Evolutionary conservation across 2,329 filamentous ascomycete genomes (phyloP).

Genomic region (Sclerotinia borealis): DNA sequence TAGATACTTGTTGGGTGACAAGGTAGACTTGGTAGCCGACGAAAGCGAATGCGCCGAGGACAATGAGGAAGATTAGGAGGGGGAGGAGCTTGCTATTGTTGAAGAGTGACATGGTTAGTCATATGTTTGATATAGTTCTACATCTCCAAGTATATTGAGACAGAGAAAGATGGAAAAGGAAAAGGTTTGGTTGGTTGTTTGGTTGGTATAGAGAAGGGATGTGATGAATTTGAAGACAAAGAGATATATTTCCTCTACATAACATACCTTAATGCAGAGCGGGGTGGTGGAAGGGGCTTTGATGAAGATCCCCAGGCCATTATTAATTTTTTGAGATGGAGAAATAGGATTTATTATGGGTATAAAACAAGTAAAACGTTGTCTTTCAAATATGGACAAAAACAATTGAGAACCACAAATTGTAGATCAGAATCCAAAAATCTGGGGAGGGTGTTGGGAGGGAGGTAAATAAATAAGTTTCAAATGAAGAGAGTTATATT

Average conservation of each 20-base stretch:
- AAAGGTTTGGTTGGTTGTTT: not conserved
- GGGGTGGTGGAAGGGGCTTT: conserved; percentile 29
- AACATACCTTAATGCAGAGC: conserved; percentile 31
- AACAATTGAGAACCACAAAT: not conserved
- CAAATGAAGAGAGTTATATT: not conserved
- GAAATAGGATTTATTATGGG: not conserved
- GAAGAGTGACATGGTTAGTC: conserved; percentile 8
- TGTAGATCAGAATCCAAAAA: too few relatives aligned
- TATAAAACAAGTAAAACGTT: not conserved
- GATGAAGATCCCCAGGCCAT: conserved; percentile 34
- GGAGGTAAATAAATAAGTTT: not conserved
- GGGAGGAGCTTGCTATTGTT: conserved; percentile 51
- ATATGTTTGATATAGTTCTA: not conserved
- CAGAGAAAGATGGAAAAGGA: not conserved
- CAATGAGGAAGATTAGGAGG: conserved; percentile 55
- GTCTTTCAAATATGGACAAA: not conserved
- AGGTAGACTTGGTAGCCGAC: conserved; percentile 69
- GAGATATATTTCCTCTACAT: not conserved
- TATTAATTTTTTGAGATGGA: not conserved
- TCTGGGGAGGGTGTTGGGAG: too few relatives aligned
- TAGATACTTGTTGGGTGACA: conserved; percentile 58
- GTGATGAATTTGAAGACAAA: not conserved
- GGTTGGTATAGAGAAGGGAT: not conserved
- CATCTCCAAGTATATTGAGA: not conserved
- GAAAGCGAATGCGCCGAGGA: conserved; percentile 54